Evolutionary conservation across 2,329 filamentous ascomycete species (phyloP), one percentile per base, ranked within the genome.

Genomic region (Metarhizium brunneum): DNA sequence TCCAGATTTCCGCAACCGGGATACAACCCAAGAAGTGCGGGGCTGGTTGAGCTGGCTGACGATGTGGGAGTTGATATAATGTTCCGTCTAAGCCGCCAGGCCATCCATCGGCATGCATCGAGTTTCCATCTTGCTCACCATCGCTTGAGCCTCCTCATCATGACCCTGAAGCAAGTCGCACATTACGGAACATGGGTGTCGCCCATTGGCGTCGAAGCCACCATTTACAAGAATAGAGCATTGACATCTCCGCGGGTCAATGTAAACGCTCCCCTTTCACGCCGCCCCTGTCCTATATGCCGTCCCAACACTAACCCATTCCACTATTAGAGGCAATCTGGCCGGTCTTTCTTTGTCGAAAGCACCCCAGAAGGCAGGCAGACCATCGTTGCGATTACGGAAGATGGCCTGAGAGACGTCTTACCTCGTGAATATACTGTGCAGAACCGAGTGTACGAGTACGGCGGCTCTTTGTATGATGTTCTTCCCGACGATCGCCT

Each of bases 361-460:
- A 66, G 65, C 6, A 67, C 66, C 11, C 58, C 66, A 14, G 68
- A 73, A 45, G 78, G 77, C 6, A 68, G 73, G 16, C 71, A 62
- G 38, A 69, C 69, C 16, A 76, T 82, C 43, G 67, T 80, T 7
- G 72, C 78, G 61, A 62, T 75, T 32, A 63, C 64, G 11, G 56
- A 65, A 2, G 63, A 67, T 8, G 63, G 65, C 2, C 60, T 62
- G 14, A 67, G 64, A 29, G 71, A 78, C 32, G 62, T 79, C 1
- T 66, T 82, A 11, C 75, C 77, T 0, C 61, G 61, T 3, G 63
- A 71, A 0, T 75, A 74, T 59, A 76, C 70, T 57, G 76, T 72
- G 4, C 64, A 68, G 48, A 77, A 74, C 30, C 69, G 64, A 1
- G 73, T 81, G 16, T 79, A 82, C 57, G 78, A 79, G 58, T 81